Percentiles rank a stretch among this genome's conserved stretches.
Evolutionary conservation across 1,139 yeast species (phyloP).

Genomic region (Yamadazyma pseudoaaseri): DNA sequence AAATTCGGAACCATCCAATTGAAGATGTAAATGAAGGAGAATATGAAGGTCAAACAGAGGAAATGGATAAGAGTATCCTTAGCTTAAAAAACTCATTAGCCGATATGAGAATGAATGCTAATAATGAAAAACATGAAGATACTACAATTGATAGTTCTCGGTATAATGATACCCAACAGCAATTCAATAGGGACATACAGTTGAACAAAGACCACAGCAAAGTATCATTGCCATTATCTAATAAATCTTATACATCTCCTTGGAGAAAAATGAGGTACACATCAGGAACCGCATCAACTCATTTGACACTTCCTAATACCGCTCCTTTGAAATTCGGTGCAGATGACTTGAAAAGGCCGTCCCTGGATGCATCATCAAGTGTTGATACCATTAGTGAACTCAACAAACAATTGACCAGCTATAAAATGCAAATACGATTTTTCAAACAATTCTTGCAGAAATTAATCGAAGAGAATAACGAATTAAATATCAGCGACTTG

Average conservation of each 20-base stretch:
- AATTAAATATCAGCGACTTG: slow-evolving; percentile 23
- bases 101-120: slow-evolving; percentile 13
- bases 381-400: slow-evolving; percentile 13
- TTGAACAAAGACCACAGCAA: slow-evolving; percentile 17
- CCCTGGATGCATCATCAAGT: slow-evolving; percentile 9
- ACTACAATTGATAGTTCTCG: slow-evolving; percentile 21
- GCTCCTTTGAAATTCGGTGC: slow-evolving; percentile 12
- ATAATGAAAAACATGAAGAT: slow-evolving; percentile 6
- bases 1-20: neutral
- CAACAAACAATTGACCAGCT: slow-evolving; percentile 40
- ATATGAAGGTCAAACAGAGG: slow-evolving; percentile 4
- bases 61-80: slow-evolving; percentile 24
- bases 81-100: slow-evolving; percentile 23
- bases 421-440: slow-evolving; percentile 42
- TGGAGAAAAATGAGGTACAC: slow-evolving; percentile 30
- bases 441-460: slow-evolving; percentile 42
- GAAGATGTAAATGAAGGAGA: neutral
- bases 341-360: slow-evolving; percentile 4
- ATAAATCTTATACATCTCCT: slow-evolving; percentile 19
- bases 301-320: slow-evolving; percentile 8
- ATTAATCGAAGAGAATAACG: slow-evolving; percentile 25
- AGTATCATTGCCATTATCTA: slow-evolving; percentile 7
- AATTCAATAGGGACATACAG: slow-evolving; percentile 30
- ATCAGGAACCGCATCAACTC: slow-evolving; percentile 4
- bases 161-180: slow-evolving; percentile 29